Percentiles rank a stretch among this genome's conserved stretches.
Evolutionary conservation across 1,284 basidiomycete genomes (phyloP).

Genomic region (Mycosarcoma mackinlayi): DNA sequence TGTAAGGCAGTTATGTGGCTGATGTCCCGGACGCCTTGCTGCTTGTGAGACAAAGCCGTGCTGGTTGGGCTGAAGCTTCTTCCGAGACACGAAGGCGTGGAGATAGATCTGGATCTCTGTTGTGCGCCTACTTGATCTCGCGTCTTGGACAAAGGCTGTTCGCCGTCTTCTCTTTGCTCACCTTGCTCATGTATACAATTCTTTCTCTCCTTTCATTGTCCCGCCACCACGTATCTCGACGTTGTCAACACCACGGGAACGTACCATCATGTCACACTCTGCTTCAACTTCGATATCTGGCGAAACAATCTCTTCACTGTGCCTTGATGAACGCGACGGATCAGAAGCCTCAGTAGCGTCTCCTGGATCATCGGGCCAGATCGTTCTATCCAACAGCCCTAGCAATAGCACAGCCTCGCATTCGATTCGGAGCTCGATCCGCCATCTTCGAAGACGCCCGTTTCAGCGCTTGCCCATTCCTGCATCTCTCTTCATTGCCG

Average conservation of each 20-base stretch:
- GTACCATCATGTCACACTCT: constrained; percentile 3
- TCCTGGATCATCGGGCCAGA: no score
- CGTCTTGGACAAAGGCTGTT: no score
- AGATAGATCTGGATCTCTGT: no score
- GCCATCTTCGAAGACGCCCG: neutral
- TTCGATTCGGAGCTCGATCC: neutral
- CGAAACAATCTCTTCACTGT: neutral
- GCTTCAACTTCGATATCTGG: constrained; percentile 8
- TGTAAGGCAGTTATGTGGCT: no score
- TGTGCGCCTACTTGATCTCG: neutral
- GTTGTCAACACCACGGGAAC: neutral
- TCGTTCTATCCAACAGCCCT: no score
- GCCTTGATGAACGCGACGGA: neutral
- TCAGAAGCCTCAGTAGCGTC: neutral
- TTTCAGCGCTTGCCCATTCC: constrained; percentile 17
- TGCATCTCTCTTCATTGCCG: neutral
- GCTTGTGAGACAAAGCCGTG: no score
- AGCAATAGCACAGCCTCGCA: no score
- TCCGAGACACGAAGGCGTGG: no score
- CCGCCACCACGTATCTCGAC: neutral
- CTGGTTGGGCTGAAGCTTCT: no score
- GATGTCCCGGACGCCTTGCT: no score
- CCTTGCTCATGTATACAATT: neutral
- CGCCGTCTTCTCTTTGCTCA: neutral
- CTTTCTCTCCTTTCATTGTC: neutral